Conservation (phyloP, 73 alveolate species). For the Urostyla sp. region DNA sequence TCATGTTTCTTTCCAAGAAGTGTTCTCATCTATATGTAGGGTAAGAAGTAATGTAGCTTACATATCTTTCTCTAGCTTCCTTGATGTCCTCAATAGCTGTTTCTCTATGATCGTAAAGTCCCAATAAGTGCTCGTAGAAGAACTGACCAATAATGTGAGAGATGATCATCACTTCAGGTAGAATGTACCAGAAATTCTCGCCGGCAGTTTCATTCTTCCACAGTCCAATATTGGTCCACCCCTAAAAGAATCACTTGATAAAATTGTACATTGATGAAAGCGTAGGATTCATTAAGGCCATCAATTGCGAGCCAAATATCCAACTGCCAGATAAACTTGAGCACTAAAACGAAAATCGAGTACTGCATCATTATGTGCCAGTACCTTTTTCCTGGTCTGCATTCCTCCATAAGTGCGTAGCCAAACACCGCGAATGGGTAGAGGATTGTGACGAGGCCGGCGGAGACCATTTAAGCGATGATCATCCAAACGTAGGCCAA, state of each 20-base stretch:
- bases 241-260: not conserved
- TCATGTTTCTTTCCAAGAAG: no score
- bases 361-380: conserved; percentile 61
- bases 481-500: conserved; percentile 68
- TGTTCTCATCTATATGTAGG: no score
- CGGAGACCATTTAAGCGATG: conserved; percentile 46
- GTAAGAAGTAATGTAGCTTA: no score
- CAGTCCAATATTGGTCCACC: conserved; percentile 15
- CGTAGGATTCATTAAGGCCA: not conserved
- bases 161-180: conserved; percentile 53
- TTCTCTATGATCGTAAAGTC: conserved; percentile 63
- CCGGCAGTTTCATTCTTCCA: conserved; percentile 24
- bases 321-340: conserved; percentile 61
- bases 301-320: conserved; percentile 9
- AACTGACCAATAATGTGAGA: conserved; percentile 34
- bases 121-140: conserved; percentile 10
- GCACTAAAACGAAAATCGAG: conserved; percentile 45
- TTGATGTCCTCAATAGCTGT: conserved; percentile 51
- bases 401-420: conserved; percentile 75
- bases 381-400: conserved; percentile 68
- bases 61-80: conserved; percentile 56
- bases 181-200: conserved; percentile 17
- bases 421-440: conserved; percentile 72
- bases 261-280: not conserved
- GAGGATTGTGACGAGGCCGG: conserved; percentile 61